Evolutionary conservation across 1,284 basidiomycete species (phyloP), one percentile per base, ranked within the genome.

Genomic region (Trametes polyzona): DNA sequence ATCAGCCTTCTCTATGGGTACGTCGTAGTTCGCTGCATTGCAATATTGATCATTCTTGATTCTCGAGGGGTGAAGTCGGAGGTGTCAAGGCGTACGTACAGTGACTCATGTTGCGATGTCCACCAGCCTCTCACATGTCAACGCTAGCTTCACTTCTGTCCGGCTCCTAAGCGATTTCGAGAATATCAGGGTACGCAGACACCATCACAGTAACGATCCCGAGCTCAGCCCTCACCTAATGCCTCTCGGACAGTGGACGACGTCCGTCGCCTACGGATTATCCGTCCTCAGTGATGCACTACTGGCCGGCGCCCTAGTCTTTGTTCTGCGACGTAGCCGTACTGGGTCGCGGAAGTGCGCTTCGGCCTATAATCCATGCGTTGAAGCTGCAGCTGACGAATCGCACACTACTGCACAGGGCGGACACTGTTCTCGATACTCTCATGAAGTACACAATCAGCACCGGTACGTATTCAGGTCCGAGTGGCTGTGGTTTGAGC

Each of bases 401-500:
- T 16, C 11, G 12, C 7, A 6, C 19, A 21, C 5, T 11, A 2
- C 12, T 3, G 9, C 23, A 4, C 19, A 59, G 58, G 17, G 49
- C 46, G 27, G 32, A 56, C 21, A 39, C 39, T 0, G 26, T 56
- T 8, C 16, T 59, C 5, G 41, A 49, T 11, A 30, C 36, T 11
- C 47, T 59, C 9, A 52, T 55, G 10, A 43, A 48, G 17, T 59
- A 59, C 21, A 50, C 58, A 6, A 53, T 59, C 32, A 59, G 49
- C 46, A 59, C 53, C 9, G 58, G 58, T 59, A 49, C 7, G 53
- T 21, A 3, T 19, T n/a, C n/a, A n/a, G n/a, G n/a, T n/a, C n/a
- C n/a, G n/a, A n/a, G n/a, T n/a, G n/a, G n/a, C n/a, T n/a, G n/a
- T n/a, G n/a, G n/a, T n/a, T n/a, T 10, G 24, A 16, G 2, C 16